Percentiles rank a stretch among this genome's conserved stretches.
Conservation (phyloP, 2,329 filamentous ascomycete species). For the Fusarium camptoceras region DNA sequence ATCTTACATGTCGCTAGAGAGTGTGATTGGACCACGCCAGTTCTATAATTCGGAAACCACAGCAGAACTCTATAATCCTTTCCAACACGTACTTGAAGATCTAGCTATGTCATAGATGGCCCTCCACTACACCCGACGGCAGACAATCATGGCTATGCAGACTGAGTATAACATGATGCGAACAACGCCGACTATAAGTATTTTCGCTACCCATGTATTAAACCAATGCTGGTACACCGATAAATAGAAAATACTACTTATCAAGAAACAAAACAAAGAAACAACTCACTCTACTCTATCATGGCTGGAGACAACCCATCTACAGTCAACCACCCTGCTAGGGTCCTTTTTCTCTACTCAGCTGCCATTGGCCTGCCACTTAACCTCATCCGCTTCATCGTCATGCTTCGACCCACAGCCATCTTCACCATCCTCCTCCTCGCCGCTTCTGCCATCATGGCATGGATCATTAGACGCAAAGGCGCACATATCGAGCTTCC, state of each 20-base stretch:
- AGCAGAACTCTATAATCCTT: neutral
- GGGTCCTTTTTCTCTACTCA: neutral
- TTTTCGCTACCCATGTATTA: neutral
- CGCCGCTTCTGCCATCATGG: neutral
- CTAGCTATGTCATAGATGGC: neutral
- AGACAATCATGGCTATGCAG: neutral
- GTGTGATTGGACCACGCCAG: neutral
- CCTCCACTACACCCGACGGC: neutral
- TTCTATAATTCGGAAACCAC: neutral
- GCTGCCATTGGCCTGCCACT: neutral
- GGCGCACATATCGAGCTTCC: neutral
- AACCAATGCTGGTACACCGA: fast-evolving
- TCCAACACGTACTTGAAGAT: neutral
- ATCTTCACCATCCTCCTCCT: slow-evolving; percentile 2
- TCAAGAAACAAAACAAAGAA: too few relatives aligned
- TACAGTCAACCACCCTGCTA: neutral
- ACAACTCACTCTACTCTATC: fast-evolving
- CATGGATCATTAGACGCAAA: neutral
- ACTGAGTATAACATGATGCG: neutral
- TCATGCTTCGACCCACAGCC: neutral
- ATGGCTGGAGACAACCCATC: neutral
- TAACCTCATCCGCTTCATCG: slow-evolving; percentile 8
- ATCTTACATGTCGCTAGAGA: neutral
- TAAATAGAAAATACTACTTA: neutral
- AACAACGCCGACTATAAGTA: neutral